Conservation (phyloP, 306 rosid species). For the Acacia crassicarpa region DNA sequence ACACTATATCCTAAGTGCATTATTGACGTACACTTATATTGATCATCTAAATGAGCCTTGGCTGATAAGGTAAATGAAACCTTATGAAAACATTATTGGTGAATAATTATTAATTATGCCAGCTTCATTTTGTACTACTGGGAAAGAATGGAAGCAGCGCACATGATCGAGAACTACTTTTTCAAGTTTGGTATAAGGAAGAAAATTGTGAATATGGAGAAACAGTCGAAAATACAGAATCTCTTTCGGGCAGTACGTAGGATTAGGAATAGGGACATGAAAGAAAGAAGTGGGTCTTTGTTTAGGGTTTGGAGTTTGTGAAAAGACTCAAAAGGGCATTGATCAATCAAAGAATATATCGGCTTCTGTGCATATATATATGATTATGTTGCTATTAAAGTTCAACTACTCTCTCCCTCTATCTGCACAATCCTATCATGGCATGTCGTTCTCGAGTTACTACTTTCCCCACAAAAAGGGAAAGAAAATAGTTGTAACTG, state of each 20-base stretch:
- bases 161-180: too few species aligned
- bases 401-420: neutral
- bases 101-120: too few species aligned
- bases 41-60: too few species aligned
- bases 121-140: too few species aligned
- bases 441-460: neutral
- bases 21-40: too few species aligned
- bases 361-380: conserved; percentile 36
- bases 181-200: neutral
- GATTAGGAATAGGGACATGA: neutral
- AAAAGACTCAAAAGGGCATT: conserved; percentile 42
- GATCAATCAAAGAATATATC: conserved; percentile 25
- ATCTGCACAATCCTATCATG: neutral
- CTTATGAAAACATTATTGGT: too few species aligned
- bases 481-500: neutral
- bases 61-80: too few species aligned
- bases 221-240: neutral
- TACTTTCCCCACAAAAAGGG: neutral
- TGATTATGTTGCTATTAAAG: conserved; percentile 5
- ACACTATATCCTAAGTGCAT: too few species aligned
- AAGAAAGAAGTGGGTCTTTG: neutral
- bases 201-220: neutral
- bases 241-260: too few species aligned
- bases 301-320: conserved; percentile 16
- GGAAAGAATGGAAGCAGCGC: too few species aligned